Evolutionary conservation across 2,329 filamentous ascomycete genomes (phyloP).

Genomic region (Leptographium wingfieldii): DNA sequence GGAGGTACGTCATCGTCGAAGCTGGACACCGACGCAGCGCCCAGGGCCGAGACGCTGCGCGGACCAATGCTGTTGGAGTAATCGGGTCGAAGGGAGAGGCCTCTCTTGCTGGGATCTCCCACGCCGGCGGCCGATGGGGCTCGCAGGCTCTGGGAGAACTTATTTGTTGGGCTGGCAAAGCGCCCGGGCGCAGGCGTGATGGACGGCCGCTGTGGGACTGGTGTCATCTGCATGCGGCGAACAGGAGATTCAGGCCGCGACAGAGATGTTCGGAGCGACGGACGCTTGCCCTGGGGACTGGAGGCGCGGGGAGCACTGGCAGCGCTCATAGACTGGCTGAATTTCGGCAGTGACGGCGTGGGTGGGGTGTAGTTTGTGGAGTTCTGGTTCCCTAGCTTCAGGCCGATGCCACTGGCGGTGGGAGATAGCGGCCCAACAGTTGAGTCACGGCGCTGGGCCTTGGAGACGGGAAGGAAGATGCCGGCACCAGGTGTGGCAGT

Average conservation of each 20-base stretch:
- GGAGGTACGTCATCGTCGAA: constrained; percentile 48
- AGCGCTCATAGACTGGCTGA: constrained; percentile 62
- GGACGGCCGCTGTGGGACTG: constrained; percentile 42
- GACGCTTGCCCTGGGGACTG: constrained; percentile 59
- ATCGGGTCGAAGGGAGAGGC: constrained; percentile 26
- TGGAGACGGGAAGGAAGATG: constrained; percentile 83
- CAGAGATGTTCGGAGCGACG: constrained; percentile 55
- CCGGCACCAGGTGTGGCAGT: constrained; percentile 70
- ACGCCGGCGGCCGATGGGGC: constrained; percentile 28
- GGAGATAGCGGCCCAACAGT: constrained; percentile 41
- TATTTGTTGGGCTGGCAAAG: constrained; percentile 49
- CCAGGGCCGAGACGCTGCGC: constrained; percentile 48
- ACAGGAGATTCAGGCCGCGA: constrained; percentile 79
- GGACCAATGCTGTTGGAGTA: constrained; percentile 39
- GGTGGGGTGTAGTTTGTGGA: constrained; percentile 51
- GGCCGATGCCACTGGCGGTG: constrained; percentile 45
- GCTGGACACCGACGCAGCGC: constrained; percentile 30
- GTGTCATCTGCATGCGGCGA: constrained; percentile 53
- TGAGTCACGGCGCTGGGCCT: constrained; percentile 57
- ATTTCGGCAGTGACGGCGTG: constrained; percentile 57
- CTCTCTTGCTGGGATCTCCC: constrained; percentile 46
- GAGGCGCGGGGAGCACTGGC: constrained; percentile 55
- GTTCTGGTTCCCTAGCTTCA: constrained; percentile 43
- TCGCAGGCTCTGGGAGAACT: constrained; percentile 51
- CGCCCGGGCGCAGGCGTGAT: constrained; percentile 45